Evolutionary conservation across 345 rosid genomes (phyloP).

Genomic region (Linum usitatissimum): DNA sequence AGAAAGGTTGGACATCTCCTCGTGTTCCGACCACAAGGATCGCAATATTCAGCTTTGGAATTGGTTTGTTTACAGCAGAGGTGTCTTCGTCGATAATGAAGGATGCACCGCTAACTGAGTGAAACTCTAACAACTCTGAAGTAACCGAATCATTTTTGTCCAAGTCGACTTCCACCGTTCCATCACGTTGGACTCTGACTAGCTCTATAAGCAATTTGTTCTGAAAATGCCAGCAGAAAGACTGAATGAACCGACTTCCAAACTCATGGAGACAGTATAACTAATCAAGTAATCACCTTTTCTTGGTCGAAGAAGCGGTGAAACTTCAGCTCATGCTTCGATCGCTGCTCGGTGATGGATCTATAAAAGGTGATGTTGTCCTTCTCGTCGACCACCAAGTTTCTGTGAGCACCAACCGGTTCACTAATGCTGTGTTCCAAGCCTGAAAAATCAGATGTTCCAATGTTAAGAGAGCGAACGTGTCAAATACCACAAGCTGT

Average conservation of each 20-base stretch:
- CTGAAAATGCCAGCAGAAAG: conserved; percentile 29
- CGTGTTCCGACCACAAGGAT: conserved; percentile 97
- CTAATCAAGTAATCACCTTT: conserved; percentile 38
- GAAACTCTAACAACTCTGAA: conserved; percentile 69
- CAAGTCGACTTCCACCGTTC: conserved; percentile 87
- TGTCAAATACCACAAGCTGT: not conserved
- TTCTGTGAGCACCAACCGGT: conserved; percentile 27
- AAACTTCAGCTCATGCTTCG: conserved; percentile 45
- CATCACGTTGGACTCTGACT: conserved; percentile 83
- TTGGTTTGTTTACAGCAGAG: conserved; percentile 36
- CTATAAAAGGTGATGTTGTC: conserved; percentile 37
- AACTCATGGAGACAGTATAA: conserved; percentile 10
- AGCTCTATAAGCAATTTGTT: conserved; percentile 73
- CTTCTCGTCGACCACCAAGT: conserved; percentile 32
- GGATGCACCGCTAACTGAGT: conserved; percentile 38
- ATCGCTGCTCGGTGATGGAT: conserved; percentile 62
- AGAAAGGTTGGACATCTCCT: conserved; percentile 96
- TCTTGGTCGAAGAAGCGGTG: conserved; percentile 71
- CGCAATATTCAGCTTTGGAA: conserved; percentile 68
- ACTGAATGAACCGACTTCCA: conserved; percentile 1
- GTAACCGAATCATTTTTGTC: conserved; percentile 53
- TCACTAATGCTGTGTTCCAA: conserved; percentile 52
- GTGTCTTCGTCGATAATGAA: conserved; percentile 28
- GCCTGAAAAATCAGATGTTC: conserved; percentile 38
- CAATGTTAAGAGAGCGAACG: conserved; percentile 16